Base-by-base conservation (phyloP, 2,329 filamentous ascomycete species). In the Escovopsis sp. region DNA sequence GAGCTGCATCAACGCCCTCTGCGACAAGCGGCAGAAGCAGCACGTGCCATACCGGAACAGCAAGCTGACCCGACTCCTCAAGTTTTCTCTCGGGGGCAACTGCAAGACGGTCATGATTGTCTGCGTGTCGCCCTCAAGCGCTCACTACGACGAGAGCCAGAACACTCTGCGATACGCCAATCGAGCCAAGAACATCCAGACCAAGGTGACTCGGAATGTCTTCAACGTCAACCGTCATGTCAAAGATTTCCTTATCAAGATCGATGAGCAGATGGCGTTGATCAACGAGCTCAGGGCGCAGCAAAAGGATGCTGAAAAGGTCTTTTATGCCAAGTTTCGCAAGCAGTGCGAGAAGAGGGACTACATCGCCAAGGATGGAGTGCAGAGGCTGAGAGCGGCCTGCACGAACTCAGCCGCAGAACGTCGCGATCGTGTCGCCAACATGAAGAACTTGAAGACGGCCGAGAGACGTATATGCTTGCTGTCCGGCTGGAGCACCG, bases 81-180 rank as follows among this genome's bases (percentile, higher is more conserved):
- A 98, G 55, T 98, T 98, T 63, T 94, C 89, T 0, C 75, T 98
- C 0, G 91, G 91, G 27, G 91, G 91, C 3, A 98, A 98, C 61
- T 98, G 91, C 71, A 93, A 88, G 64, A 98, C 91, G 0, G 91
- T 98, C 58, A 98, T 98, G 91, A 96, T 98, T 59, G 91, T 98
- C 24, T 98, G 91, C 55, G 85, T 98, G 41, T 95, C 88, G 51
- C 91, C 91, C 2, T 95, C 87, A 1, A 96, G 91, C 55, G 83
- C 84, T 5, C 91, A 98, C 62, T 98, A 91, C 53, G 91, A 98
- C 60, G 91, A 98, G 64, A 95, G 89, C 0, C 91, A 98, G 55
- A 98, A 98, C 61, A 98, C 91, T 0, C 71, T 98, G 14, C 84
- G 93, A 53, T 98, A 98, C 56, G 91, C 91, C 39, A 96, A 98